Base-by-base conservation (phyloP, 768 basidiomycete species). In the Roridomyces roridus region DNA sequence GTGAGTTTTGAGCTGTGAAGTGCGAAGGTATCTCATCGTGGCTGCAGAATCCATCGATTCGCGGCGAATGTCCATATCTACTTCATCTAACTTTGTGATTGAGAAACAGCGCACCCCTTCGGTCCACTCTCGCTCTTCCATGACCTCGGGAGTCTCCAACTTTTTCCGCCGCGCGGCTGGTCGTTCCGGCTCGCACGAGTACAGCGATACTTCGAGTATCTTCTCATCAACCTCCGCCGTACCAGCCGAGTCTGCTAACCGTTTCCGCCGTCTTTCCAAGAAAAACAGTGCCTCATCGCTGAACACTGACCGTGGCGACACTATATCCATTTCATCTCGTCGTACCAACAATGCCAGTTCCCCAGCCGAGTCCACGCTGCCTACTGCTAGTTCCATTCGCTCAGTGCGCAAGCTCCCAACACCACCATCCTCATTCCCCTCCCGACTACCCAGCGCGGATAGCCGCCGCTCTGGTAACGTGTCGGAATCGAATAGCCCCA, bases 341-440 rank as follows among this genome's bases (percentile, higher is more conserved):
- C 72, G 70, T n/a, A 69, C 68, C 5, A 75, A 77, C 20, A 65
- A 64, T 39, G 61, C 60, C 29, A 59, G 46, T 36, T 51, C 60
- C 20, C 65, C 68, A 36, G 49, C 68, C 21, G 69, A 73, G 5
- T 68, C 73, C n/a, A 70, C 69, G 29, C 70, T 74, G 21, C 72
- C 74, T 26, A 78, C 79, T 51, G 81, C 82, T 23, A 10, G 12
- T 9, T 67, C 74, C 23, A 62, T 79, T n/a, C 75, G 74, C 36
- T 81, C 78, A 49, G 68, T 78, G 43, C 76, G 82, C 46, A 76
- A 77, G 31, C 67, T 81, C 29, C 79, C 77, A 25, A 77, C 78
- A 6, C 85, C 86, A n/a, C 86, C 86, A 10, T 86, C 86, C 0
- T 85, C 85, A 6, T 87, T 85, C 55, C 77, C 75, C 55, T 65